Evolutionary conservation across 257 asterid species (phyloP).

Genomic region (Lavandula angustifolia): DNA sequence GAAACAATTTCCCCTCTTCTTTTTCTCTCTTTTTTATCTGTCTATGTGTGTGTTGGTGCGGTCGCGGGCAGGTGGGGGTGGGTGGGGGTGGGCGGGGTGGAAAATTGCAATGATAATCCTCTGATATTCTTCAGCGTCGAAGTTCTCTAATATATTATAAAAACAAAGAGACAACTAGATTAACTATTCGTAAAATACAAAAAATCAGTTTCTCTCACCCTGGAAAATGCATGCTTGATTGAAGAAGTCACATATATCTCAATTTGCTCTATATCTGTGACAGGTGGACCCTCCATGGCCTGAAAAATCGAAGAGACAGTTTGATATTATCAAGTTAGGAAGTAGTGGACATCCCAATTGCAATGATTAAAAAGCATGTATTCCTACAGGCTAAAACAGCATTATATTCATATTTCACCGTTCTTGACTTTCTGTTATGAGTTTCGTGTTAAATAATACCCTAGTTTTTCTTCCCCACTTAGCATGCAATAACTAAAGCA

Average conservation of each 20-base stretch:
- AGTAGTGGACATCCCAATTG: not conserved
- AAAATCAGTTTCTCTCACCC: conserved; percentile 54
- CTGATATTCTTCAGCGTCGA: not conserved
- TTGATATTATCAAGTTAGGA: conserved; percentile 16
- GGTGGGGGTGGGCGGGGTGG: too few relatives aligned
- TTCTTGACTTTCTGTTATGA: not conserved
- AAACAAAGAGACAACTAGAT: conserved; percentile 14
- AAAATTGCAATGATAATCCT: not conserved
- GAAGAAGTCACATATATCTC: conserved; percentile 84
- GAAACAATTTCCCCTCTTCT: not conserved
- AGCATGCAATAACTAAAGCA: conserved; percentile 15
- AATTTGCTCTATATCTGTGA: conserved; percentile 80
- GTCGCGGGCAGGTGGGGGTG: not conserved
- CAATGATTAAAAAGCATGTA: conserved; percentile 4
- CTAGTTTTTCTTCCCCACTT: conserved; percentile 17
- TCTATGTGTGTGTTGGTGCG: not conserved
- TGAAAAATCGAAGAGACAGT: conserved; percentile 42
- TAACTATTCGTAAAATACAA: conserved; percentile 5
- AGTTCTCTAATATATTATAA: conserved; percentile 4
- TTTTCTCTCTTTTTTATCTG: not conserved
- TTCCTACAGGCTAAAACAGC: not conserved
- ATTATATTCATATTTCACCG: conserved; percentile 9
- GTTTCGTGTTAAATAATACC: not conserved
- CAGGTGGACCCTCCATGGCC: conserved; percentile 61
- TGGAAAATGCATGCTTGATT: conserved; percentile 69